Evolutionary conservation across 2,329 filamentous ascomycete species (phyloP).

Genomic region (Colletotrichum lentis): DNA sequence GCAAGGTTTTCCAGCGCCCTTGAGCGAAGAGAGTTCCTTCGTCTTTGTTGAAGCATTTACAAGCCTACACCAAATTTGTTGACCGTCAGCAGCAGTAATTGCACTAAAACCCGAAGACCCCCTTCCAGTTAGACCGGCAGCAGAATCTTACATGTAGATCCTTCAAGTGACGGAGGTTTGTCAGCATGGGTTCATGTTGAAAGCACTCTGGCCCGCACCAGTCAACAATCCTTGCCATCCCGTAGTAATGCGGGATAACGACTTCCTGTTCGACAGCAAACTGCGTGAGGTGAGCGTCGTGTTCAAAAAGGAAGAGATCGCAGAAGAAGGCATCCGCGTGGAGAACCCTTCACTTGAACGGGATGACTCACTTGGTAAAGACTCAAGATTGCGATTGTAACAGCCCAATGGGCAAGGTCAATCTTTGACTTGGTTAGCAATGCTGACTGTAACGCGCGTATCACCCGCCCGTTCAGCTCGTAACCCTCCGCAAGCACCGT

Average conservation of each 20-base stretch:
- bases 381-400: slow-evolving; percentile 26
- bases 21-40: slow-evolving; percentile 23
- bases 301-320: no score
- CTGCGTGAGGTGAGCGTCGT: not conserved
- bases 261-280: slow-evolving; percentile 12
- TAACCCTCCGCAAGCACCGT: slow-evolving; percentile 19
- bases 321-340: no score
- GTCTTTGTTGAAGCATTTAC: slow-evolving; percentile 10
- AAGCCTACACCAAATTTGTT: not conserved
- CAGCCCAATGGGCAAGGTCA: slow-evolving; percentile 4
- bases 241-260: slow-evolving; percentile 17
- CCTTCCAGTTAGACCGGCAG: not conserved
- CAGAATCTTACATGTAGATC: slow-evolving; percentile 17
- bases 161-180: slow-evolving; percentile 13
- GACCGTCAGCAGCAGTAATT: not conserved
- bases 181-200: slow-evolving; percentile 27
- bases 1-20: slow-evolving; percentile 16
- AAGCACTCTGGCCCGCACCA: slow-evolving; percentile 27
- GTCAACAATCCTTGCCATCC: slow-evolving; percentile 13
- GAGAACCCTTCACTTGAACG: no score
- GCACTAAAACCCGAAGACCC: no score
- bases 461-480: slow-evolving; percentile 11
- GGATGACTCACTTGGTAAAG: slow-evolving; percentile 18
- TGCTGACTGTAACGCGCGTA: slow-evolving; percentile 13
- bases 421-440: slow-evolving; percentile 11